phyloP scores from a whole-genome alignment of 495 filamentous ascomycete genomes.

The Evansstolkia leycettana region DNA sequence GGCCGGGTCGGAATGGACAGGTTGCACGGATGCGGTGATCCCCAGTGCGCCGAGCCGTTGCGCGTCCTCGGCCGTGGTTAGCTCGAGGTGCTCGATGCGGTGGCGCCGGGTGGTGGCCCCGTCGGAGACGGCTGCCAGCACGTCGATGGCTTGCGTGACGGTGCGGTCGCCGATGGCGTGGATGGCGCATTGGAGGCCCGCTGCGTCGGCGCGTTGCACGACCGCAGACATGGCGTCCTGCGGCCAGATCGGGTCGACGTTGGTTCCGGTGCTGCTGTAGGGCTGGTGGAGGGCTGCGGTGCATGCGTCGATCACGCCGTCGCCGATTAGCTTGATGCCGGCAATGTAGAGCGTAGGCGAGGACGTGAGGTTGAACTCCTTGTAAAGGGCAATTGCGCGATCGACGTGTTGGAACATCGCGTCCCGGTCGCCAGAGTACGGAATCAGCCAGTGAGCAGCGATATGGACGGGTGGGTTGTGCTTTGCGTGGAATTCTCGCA shows the following conservation, averaged over 20 bases:
- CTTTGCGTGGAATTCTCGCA: constrained; percentile 33
- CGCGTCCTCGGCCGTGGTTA: constrained; percentile 40
- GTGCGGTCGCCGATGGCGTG: constrained; percentile 55
- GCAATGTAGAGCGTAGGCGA: constrained; percentile 44
- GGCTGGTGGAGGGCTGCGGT: constrained; percentile 51
- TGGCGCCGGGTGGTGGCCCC: constrained; percentile 27
- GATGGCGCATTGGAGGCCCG: constrained; percentile 48
- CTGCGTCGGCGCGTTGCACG: constrained; percentile 38
- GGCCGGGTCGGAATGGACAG: constrained; percentile 51
- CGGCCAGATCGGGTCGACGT: constrained; percentile 44
- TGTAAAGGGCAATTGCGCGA: constrained; percentile 42
- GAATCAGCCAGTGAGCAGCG: constrained; percentile 52
- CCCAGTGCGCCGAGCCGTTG: constrained; percentile 37
- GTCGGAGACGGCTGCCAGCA: constrained; percentile 31
- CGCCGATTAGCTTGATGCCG: constrained; percentile 59
- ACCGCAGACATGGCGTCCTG: constrained; percentile 37
- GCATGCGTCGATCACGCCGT: constrained; percentile 56
- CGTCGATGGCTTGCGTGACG: constrained; percentile 42
- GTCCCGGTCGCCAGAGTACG: constrained; percentile 24
- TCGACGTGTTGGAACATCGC: constrained; percentile 43
- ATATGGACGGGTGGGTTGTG: constrained; percentile 41
- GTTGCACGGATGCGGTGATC: constrained; percentile 53
- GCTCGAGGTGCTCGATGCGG: constrained; percentile 51
- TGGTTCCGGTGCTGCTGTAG: constrained; percentile 30
- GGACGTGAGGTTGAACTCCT: constrained; percentile 29